Evolutionary conservation across 108 stramenopile species (phyloP), one percentile per base, ranked within the genome.

Genomic region (Fistulifera solaris): DNA sequence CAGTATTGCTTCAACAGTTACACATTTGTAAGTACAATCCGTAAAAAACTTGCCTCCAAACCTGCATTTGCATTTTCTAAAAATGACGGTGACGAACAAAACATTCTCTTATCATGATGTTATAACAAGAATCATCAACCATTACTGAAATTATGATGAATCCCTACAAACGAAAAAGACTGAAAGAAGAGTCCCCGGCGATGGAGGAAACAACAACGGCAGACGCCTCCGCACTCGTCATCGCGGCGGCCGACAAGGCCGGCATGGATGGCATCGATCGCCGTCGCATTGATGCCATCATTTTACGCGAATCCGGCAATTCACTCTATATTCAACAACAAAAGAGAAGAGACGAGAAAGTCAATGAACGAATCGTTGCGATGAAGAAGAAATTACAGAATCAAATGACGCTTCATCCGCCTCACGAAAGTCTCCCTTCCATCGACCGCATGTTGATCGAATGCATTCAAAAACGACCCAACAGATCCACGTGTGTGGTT

Each of bases 221-320:
- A 51, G 22, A 10, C 7, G 87, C 87, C n/a, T 72, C 83, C 7
- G 87, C 81, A 0, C 62, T 89, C 31, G 54, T 85, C 17, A 72
- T 85, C 24, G 68, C 80, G 10, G 87, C 87, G 7, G 56, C 67
- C 43, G 77, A 77, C 70, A 89, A 89, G 62, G 87, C 87, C 7
- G 87, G 87, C 16, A 89, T 89, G 87, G 72, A 81, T 31, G 71
- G 71, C 13, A 78, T 89, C 18, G 87, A 90, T 64, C 77, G 89
- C n/a, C 53, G 64, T 1, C 54, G 64, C 38, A 86, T 90, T 45
- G 83, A 86, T 61, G 67, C 69, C 38, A 90, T 90, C 18, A 71
- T 90, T 35, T 51, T 86, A 0, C 70, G 85, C 27, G 84, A 86
- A 60, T 80, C 78, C 12, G 80, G 85, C 3, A 72, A 84, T 45